Evolutionary conservation across 2,329 filamentous ascomycete species (phyloP).

Genomic region (Hymenoscyphus infarciens): DNA sequence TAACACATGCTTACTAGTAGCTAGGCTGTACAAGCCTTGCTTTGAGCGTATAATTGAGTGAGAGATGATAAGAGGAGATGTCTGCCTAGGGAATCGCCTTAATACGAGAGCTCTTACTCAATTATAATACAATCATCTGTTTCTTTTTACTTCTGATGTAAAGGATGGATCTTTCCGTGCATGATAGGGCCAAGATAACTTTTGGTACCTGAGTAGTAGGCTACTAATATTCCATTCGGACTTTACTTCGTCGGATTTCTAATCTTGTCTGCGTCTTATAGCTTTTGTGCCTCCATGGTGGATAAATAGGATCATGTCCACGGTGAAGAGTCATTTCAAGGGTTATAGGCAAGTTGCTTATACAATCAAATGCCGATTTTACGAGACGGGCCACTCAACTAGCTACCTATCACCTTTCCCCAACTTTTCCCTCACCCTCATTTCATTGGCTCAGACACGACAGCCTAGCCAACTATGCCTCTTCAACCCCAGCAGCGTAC

Average conservation of each 20-base stretch:
- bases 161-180: neutral
- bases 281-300: too few relatives aligned
- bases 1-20: too few relatives aligned
- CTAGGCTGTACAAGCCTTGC: too few relatives aligned
- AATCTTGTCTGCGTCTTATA: too few relatives aligned
- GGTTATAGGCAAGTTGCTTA: neutral
- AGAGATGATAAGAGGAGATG: too few relatives aligned
- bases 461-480: neutral
- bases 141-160: neutral
- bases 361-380: neutral
- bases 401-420: too few relatives aligned
- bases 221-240: neutral
- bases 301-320: neutral
- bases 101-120: too few relatives aligned
- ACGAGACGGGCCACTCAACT: neutral
- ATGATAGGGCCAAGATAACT: neutral
- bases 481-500: neutral
- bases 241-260: neutral
- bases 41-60: too few relatives aligned
- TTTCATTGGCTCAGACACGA: neutral
- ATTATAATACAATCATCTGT: neutral
- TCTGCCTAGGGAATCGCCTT: too few relatives aligned
- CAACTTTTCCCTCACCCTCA: neutral
- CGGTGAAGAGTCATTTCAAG: neutral
- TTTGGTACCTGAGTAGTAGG: too few relatives aligned